Conservation (phyloP, 345 rosid species). For the Camelina sativa region DNA sequence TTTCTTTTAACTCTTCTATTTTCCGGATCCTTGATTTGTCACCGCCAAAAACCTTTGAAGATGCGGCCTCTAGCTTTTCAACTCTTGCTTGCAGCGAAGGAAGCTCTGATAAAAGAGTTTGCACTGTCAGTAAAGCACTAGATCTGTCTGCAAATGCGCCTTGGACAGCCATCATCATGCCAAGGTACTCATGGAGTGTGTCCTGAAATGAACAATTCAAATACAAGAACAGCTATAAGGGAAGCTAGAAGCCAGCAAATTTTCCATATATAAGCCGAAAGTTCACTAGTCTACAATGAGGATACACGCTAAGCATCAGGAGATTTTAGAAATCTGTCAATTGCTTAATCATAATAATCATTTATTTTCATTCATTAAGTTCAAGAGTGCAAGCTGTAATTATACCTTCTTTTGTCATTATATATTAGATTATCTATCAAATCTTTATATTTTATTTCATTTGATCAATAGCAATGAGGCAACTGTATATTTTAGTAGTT, state of each 20-base stretch:
- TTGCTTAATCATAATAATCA: constrained; percentile 9
- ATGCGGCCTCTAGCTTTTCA: constrained; percentile 90
- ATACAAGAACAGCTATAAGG: constrained; percentile 19
- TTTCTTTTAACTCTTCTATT: constrained; percentile 85
- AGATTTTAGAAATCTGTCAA: constrained; percentile 6
- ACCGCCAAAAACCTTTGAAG: constrained; percentile 95
- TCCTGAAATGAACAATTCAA: constrained; percentile 54
- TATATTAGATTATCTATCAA: too few relatives aligned
- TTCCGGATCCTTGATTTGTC: constrained; percentile 91
- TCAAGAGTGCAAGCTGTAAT: too few relatives aligned
- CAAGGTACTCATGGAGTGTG: constrained; percentile 89
- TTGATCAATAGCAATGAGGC: neutral
- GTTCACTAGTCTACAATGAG: constrained; percentile 4
- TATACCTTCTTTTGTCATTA: too few relatives aligned
- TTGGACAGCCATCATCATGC: constrained; percentile 86
- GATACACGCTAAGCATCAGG: constrained; percentile 5
- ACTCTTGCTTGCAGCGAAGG: constrained; percentile 71
- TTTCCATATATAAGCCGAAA: neutral
- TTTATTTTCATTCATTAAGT: neutral
- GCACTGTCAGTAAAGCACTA: constrained; percentile 85
- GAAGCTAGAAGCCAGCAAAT: constrained; percentile 1
- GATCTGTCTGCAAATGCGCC: constrained; percentile 87
- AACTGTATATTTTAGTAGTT: constrained; percentile 4
- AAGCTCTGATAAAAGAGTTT: constrained; percentile 81
- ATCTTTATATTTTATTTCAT: neutral